These are phyloP conservation scores for Fusarium sp. DNA, from an alignment of 2,329 filamentous ascomycete genomes.

Conservation along the genomic window DNA sequence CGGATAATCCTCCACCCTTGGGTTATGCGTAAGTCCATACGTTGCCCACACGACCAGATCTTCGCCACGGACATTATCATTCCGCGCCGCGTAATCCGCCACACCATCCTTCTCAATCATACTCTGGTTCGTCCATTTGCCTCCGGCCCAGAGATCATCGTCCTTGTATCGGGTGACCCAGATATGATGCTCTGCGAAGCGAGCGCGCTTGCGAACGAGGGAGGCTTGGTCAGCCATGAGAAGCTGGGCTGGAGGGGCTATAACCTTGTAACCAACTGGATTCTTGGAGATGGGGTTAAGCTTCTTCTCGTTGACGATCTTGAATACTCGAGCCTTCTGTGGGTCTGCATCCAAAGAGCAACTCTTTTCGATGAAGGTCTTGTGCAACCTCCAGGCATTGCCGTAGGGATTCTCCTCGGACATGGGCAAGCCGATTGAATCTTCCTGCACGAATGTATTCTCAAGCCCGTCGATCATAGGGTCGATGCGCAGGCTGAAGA, in stretches of 20 bases:
- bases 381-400: constrained; percentile 66
- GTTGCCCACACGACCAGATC: constrained; percentile 67
- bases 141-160: constrained; percentile 56
- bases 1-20: constrained; percentile 73
- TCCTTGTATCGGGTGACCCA: constrained; percentile 58
- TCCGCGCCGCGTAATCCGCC: constrained; percentile 52
- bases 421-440: constrained; percentile 47
- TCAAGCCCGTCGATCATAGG: constrained; percentile 63
- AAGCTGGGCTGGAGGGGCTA: constrained; percentile 56
- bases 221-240: constrained; percentile 54
- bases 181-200: constrained; percentile 54
- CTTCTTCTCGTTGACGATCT: constrained; percentile 56
- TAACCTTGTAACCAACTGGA: constrained; percentile 60
- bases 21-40: constrained; percentile 71
- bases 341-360: constrained; percentile 64
- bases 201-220: constrained; percentile 50
- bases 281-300: constrained; percentile 58
- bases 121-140: constrained; percentile 56
- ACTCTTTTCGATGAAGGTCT: constrained; percentile 56
- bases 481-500: constrained; percentile 72
- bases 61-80: constrained; percentile 59
- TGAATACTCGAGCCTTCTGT: constrained; percentile 58
- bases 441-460: constrained; percentile 59
- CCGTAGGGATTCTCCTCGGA: constrained; percentile 67
- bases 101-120: constrained; percentile 42